Evolutionary conservation across 2,329 filamentous ascomycete genomes (phyloP).

Genomic region (Pseudogymnoascus sp.): DNA sequence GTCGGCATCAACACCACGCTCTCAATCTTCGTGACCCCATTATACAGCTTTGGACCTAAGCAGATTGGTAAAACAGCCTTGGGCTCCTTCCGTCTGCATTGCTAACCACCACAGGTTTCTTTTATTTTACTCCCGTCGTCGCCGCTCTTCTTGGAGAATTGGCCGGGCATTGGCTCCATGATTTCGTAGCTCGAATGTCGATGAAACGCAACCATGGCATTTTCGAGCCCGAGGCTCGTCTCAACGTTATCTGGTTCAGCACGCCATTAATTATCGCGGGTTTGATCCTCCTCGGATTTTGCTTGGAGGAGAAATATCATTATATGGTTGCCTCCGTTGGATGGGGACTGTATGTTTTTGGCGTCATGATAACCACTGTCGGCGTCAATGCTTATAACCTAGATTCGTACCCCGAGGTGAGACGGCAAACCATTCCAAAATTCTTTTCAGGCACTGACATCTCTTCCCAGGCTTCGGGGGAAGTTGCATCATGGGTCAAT

Average conservation of each 20-base stretch:
- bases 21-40: constrained; percentile 40
- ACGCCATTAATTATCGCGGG: constrained; percentile 41
- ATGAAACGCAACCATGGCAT: constrained; percentile 39
- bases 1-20: constrained; percentile 50
- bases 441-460: background rate
- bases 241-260: constrained; percentile 39
- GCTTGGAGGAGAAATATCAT: constrained; percentile 40
- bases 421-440: constrained; percentile 12
- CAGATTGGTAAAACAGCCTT: constrained; percentile 36
- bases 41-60: constrained; percentile 42
- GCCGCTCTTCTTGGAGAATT: constrained; percentile 45
- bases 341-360: constrained; percentile 48
- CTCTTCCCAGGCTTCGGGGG: constrained; percentile 27
- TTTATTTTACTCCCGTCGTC: constrained; percentile 51
- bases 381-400: constrained; percentile 44
- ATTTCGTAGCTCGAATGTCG: constrained; percentile 37
- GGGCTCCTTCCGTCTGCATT: background rate
- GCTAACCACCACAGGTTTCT: constrained; percentile 30
- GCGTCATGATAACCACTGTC: constrained; percentile 46
- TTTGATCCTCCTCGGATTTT: constrained; percentile 43
- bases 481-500: constrained; percentile 45
- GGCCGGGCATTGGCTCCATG: constrained; percentile 48
- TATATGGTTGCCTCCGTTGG: constrained; percentile 40
- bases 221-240: constrained; percentile 48
- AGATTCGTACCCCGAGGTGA: constrained; percentile 46